These are phyloP conservation scores for Kwoniella dendrophila DNA, from an alignment of 768 basidiomycete species.

Conservation along the genomic window DNA sequence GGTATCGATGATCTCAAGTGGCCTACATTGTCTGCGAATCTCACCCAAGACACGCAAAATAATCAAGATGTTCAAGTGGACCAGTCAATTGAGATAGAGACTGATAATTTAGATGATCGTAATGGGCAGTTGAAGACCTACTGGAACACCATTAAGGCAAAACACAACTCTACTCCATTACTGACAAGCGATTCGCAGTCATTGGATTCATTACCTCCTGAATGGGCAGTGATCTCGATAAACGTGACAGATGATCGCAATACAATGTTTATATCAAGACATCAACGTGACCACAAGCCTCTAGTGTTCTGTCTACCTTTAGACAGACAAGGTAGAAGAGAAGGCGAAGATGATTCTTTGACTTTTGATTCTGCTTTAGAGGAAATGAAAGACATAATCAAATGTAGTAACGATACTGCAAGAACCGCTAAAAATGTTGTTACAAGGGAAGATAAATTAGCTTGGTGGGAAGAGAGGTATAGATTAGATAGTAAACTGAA, in stretches of 20 bases:
- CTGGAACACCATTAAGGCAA: slow-evolving; percentile 31
- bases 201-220: slow-evolving; percentile 62
- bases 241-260: slow-evolving; percentile 79
- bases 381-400: slow-evolving; percentile 79
- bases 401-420: slow-evolving; percentile 74
- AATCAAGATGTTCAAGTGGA: slow-evolving; percentile 38
- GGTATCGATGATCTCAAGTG: slow-evolving; percentile 71
- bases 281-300: slow-evolving; percentile 66
- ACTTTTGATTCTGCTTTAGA: slow-evolving; percentile 71
- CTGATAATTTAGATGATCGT: slow-evolving; percentile 18
- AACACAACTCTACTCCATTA: slow-evolving; percentile 8
- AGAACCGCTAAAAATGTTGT: slow-evolving; percentile 72
- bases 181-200: not conserved
- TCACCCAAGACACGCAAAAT: slow-evolving; percentile 46
- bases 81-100: not conserved
- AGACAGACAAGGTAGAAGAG: slow-evolving; percentile 71
- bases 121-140: slow-evolving; percentile 22
- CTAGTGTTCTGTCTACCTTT: slow-evolving; percentile 87
- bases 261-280: slow-evolving; percentile 79
- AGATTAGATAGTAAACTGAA: slow-evolving; percentile 76
- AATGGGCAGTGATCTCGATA: slow-evolving; percentile 84
- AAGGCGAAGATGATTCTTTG: slow-evolving; percentile 67
- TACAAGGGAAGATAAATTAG: slow-evolving; percentile 64
- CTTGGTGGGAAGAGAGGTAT: slow-evolving; percentile 84
- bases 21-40: slow-evolving; percentile 58